Base-by-base conservation (phyloP, 2,329 filamentous ascomycete species). In the Microcyclospora pomicola region DNA sequence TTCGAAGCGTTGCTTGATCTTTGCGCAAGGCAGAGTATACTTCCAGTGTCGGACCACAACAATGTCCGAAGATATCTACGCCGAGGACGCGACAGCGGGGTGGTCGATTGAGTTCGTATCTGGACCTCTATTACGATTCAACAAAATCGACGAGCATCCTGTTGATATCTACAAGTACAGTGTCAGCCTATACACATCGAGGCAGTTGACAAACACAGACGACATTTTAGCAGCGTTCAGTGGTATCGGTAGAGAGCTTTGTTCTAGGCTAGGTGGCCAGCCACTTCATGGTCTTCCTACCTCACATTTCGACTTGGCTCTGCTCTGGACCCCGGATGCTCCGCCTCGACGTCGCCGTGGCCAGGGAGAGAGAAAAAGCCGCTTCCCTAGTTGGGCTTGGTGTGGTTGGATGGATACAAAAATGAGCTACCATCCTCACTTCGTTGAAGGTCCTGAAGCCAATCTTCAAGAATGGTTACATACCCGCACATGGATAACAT, bases 381-480 rank as follows among this genome's bases (percentile, higher is more conserved):
- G 33, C 15, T 59, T 61, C 28, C 58, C 59, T 2, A 59, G 48
- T 31, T 62, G 59, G 59, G 54, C 55, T 2, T 62, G 58, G 59
- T 48, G 46, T 30, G 58, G 59, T 1, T 62, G 58, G 58, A 42
- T 44, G 5, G 46, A 45, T 3, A 31, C 15, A 5, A 36, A 40
- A 28, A 46, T 47, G 3, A 46, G 43, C 5, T 54, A 57, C 35
- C 42, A 43, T 9, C 35, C 35, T 15, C 35, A 42, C 15, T 36
- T 49, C 24, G 30, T 59, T 2, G 44, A 41, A 2, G 55, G 52
- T 13, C 46, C 43, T 27, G 34, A 55, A 6, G 34, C 36, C 5
- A 51, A 61, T 37, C 44, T 60, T 2, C 42, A 45, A 2, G 48
- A 56, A n/a, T 62, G 59, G 59, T 45, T 61, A 6, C 43, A 42